phyloP scores from a whole-genome alignment of 345 rosid species.

The Hypericum perforatum region DNA sequence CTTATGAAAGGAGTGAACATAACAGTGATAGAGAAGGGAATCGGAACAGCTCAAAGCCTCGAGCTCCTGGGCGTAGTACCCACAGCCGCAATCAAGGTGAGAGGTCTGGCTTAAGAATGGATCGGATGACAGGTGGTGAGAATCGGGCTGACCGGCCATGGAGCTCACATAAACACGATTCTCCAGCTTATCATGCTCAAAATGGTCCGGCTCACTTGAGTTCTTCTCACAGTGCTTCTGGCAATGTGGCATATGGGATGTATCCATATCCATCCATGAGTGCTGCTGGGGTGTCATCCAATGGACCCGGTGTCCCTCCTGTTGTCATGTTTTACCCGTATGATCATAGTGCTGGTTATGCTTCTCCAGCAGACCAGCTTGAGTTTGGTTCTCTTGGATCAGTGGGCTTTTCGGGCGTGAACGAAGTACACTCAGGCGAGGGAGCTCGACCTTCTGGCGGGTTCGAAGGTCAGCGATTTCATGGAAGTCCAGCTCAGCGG shows the following conservation, averaged over 20 bases:
- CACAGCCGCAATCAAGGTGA: constrained; percentile 53
- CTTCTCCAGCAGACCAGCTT: constrained; percentile 46
- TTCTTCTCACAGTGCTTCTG: constrained; percentile 39
- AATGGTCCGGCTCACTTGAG: constrained; percentile 49
- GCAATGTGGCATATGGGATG: constrained; percentile 57
- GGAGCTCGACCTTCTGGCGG: constrained; percentile 29
- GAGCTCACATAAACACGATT: constrained; percentile 50
- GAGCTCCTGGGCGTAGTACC: constrained; percentile 54
- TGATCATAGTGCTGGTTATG: constrained; percentile 48
- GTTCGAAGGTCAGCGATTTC: constrained; percentile 55
- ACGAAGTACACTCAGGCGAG: constrained; percentile 35
- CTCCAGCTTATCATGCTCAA: constrained; percentile 50
- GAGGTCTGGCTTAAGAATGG: constrained; percentile 48
- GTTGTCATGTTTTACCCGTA: constrained; percentile 69
- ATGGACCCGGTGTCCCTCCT: constrained; percentile 55
- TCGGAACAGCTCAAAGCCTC: constrained; percentile 31
- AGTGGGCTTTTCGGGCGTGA: constrained; percentile 31
- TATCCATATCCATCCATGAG: constrained; percentile 51
- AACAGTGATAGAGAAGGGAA: neutral
- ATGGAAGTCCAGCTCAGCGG: constrained; percentile 35
- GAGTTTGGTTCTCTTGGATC: constrained; percentile 68
- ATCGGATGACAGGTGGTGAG: constrained; percentile 34
- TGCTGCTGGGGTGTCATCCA: constrained; percentile 43
- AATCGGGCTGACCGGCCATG: constrained; percentile 58
- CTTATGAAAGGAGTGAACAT: neutral